Percentiles rank a stretch among this genome's conserved stretches.
phyloP scores from a whole-genome alignment of 2,329 filamentous ascomycete species.

The Chrysosporium queenslandicum region DNA sequence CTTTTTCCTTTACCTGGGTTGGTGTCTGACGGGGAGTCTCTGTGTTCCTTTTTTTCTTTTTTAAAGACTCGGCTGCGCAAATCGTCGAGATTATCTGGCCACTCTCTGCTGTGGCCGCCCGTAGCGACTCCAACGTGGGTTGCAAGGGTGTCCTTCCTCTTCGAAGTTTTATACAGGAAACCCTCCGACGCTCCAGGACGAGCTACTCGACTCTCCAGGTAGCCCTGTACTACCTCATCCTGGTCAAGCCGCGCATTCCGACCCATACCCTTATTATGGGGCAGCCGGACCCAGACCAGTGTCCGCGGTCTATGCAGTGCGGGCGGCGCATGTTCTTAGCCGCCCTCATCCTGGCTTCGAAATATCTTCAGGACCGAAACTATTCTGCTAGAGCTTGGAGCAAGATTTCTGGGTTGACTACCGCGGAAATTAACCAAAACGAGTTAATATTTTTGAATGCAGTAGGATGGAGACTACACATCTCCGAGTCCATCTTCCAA shows the following conservation, averaged over 20 bases:
- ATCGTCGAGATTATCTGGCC: constrained; percentile 98
- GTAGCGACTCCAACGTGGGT: constrained; percentile 54
- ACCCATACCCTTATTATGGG: constrained; percentile 77
- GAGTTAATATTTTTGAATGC: constrained; percentile 84
- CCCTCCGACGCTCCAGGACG: constrained; percentile 82
- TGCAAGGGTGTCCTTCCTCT: constrained; percentile 74
- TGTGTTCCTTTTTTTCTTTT: constrained; percentile 17
- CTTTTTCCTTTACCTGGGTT: constrained; percentile 22
- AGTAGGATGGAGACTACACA: constrained; percentile 90
- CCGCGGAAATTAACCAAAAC: constrained; percentile 90
- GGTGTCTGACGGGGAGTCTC: constrained; percentile 21
- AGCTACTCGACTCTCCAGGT: constrained; percentile 97
- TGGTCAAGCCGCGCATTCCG: constrained; percentile 85
- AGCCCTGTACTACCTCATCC: constrained; percentile 86
- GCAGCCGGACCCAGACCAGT: constrained; percentile 61
- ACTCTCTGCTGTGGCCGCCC: constrained; percentile 68
- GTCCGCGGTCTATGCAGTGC: constrained; percentile 76
- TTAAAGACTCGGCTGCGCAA: constrained; percentile 84
- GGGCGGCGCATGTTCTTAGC: constrained; percentile 95
- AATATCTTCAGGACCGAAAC: constrained; percentile 95
- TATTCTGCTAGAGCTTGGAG: constrained; percentile 97
- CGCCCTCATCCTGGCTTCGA: constrained; percentile 88
- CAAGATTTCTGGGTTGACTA: constrained; percentile 94
- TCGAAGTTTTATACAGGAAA: constrained; percentile 95
- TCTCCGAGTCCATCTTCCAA: constrained; percentile 78